A percentile compares a stretch with the other conserved stretches of the same genome.
These are phyloP conservation scores for Leccinum pseudoinsigne DNA, from an alignment of 1,284 basidiomycete species.

Conservation along the genomic window DNA sequence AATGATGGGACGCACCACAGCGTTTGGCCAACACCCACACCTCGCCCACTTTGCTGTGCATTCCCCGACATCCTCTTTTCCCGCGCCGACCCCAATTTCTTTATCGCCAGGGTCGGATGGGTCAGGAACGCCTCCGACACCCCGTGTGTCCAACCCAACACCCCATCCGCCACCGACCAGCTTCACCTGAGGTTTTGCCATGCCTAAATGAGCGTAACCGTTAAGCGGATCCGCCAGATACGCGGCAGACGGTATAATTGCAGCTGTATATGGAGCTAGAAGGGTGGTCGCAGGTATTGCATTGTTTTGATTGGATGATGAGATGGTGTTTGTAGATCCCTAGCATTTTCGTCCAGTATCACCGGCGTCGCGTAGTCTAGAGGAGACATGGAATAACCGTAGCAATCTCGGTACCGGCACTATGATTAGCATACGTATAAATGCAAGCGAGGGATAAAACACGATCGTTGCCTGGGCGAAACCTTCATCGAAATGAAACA, in stretches of 20 bases:
- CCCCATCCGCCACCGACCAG: conserved; percentile 80
- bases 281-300: conserved; percentile 48
- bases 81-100: neutral
- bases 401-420: conserved; percentile 28
- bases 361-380: conserved; percentile 33
- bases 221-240: conserved; percentile 71
- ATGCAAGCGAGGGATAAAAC: conserved; percentile 15
- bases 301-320: conserved; percentile 38
- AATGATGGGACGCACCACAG: conserved; percentile 78
- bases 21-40: conserved; percentile 89
- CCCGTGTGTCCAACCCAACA: conserved; percentile 80
- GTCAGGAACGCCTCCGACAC: conserved; percentile 57
- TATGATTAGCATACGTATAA: conserved; percentile 24
- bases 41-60: conserved; percentile 72
- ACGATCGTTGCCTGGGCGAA: conserved; percentile 14
- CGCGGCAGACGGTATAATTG: conserved; percentile 57
- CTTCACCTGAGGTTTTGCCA: conserved; percentile 80
- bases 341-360: conserved; percentile 25
- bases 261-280: conserved; percentile 57
- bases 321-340: conserved; percentile 23
- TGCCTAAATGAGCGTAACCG: conserved; percentile 67
- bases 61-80: conserved; percentile 12
- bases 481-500: conserved; percentile 10
- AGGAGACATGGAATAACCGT: conserved; percentile 35
- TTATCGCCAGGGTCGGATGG: conserved; percentile 8